Conservation (phyloP, 495 filamentous ascomycete species). For the Podospora appendiculata region DNA sequence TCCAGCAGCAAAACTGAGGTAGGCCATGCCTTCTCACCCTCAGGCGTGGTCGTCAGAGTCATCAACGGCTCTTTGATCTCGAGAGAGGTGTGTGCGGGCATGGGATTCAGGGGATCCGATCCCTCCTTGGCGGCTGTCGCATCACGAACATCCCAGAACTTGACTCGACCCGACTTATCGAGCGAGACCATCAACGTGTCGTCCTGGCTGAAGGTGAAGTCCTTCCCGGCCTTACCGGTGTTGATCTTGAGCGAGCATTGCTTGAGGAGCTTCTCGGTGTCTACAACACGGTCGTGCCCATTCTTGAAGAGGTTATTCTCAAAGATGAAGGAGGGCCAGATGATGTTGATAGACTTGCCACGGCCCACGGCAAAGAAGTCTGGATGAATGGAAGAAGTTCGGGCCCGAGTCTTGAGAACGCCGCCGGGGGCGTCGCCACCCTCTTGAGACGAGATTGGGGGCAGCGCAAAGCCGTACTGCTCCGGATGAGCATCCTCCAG, state of each 20-base stretch:
- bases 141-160: constrained; percentile 92
- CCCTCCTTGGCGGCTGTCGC: constrained; percentile 52
- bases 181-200: constrained; percentile 90
- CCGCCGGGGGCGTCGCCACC: constrained; percentile 72
- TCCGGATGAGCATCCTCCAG: constrained; percentile 66
- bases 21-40: constrained; percentile 84
- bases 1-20: constrained; percentile 94
- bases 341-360: constrained; percentile 88
- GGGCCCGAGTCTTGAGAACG: constrained; percentile 90
- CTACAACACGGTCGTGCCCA: constrained; percentile 64
- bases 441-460: constrained; percentile 65
- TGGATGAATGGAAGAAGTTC: constrained; percentile 76
- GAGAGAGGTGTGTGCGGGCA: constrained; percentile 45
- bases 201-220: constrained; percentile 95
- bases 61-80: constrained; percentile 73
- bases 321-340: constrained; percentile 73
- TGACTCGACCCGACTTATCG: constrained; percentile 88
- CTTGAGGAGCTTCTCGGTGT: constrained; percentile 77
- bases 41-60: constrained; percentile 68
- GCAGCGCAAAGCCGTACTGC: constrained; percentile 71
- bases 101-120: constrained; percentile 42
- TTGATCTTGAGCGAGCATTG: constrained; percentile 85
- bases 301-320: constrained; percentile 60
- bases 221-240: constrained; percentile 96
- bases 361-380: constrained; percentile 93